Base-by-base conservation (phyloP, 1,284 basidiomycete genomes). In the Pseudozyma thailandica region DNA sequence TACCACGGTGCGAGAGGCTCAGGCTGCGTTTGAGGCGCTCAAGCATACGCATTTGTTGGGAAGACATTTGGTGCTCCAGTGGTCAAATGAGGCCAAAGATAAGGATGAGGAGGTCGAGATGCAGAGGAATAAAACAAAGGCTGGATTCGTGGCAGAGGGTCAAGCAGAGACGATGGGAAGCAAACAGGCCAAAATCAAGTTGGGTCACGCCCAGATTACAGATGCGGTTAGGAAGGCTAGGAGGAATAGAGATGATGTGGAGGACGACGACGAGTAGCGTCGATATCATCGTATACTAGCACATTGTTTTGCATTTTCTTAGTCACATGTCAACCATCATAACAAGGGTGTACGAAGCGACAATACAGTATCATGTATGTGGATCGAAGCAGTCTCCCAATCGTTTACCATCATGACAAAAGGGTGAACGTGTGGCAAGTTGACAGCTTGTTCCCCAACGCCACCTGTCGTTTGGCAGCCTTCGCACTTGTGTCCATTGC, bases 1-100 rank as follows among this genome's bases (percentile, higher is more conserved):
- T 50, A 72, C 75, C 7, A 74, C 77, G 26, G 72, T 68, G 2
- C 51, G 77, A 5, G 81, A 81, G 54, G 81, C 81, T 0, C 70
- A 74, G 53, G 53, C 53, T 15, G 81, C 79, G 0, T 75, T 78
- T 39, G 72, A 73, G 5, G 73, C 76, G 4, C 87, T 98, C 38
- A 88, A 89, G 72, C 93, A 98, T 84, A 97, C 94, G 0, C 96
- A 98, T 86, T 89, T 98, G 77, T 89, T 98, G 8, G 95, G 95
- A 4, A 85, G 96, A 27, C 95, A 98, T 87, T 85, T 98, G 28
- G 92, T 98, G 1, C 85, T 98, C 38, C 89, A 96, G 81, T 98
- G 94, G 93, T 92, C 93, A 50, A 84, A 81, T 3, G 90, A 87
- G 6, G 70, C 44, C 20, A 20, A 30, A 6, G 46, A 57, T 6